Base-by-base conservation (phyloP, 2,329 filamentous ascomycete genomes). In the Zalaria sp. region DNA sequence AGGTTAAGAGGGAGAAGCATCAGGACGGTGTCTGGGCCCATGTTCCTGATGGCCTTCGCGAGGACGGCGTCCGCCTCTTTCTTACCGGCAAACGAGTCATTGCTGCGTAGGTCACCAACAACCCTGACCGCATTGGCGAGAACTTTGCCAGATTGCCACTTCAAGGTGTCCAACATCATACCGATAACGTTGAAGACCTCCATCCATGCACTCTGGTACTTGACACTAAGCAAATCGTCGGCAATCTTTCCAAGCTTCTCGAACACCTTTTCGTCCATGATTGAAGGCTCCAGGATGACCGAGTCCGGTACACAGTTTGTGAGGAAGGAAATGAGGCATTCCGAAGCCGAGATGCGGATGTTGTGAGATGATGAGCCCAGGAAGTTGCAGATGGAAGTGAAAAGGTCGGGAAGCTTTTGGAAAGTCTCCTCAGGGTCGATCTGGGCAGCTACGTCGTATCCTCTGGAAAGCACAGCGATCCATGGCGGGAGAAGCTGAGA, bases 381-480 rank as follows among this genome's bases (percentile, higher is more conserved):
- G 57, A 94, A 96, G 28, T 73, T 69, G 5, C 84, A 73, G 2
- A 96, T 75, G 68, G 88, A 74, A 42, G 71, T 71, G 60, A 96
- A 95, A 0, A 96, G 68, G 27, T 83, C 81, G 0, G 91, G 88
- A 3, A 98, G 66, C 53, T 91, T 93, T 57, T 83, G 77, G 57
- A 96, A 96, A 0, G 88, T 94, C 42, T 95, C 87, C 42, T 93
- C 82, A 2, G 88, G 81, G 50, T 85, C 81, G 40, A 95, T 73
- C 57, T 94, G 86, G 1, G 87, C 82, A 4, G 86, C 85, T 4
- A 96, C 87, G 57, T 95, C 88, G 61, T 95, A 96, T 5, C 88
- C 91, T 60, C 91, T 73, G 8, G 89, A 95, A 25, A 98, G 64
- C 42, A 98, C 91, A 8, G 91, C 91, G 52, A 98, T 86, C 91